Base-by-base conservation (phyloP, 176 grass and related monocot species). In the Lolium perenne region DNA sequence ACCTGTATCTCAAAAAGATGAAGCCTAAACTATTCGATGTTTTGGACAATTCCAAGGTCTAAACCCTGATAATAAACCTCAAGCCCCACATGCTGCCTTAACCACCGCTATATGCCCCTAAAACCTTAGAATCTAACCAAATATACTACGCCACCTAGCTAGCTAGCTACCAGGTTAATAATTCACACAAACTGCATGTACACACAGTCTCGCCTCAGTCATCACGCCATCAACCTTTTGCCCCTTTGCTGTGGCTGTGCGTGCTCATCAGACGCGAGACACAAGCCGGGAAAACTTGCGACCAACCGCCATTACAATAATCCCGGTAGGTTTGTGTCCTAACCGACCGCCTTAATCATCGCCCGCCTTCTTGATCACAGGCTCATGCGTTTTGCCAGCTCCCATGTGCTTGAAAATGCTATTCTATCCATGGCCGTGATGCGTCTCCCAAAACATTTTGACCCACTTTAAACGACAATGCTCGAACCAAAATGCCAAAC, bases 41-140 rank as follows among this genome's bases (percentile, higher is more conserved):
- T 83, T 80, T 65, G 58, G 80, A 75, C 67, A 67, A 26, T 26
- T 50, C 54, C 13, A 23, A 58, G 50, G 49, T 74, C 85, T 25
- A 84, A 58, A 38, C 45, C 54, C 11, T 66, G 38, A 66, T 38
- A 53, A 53, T 53, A 75, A 51, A 87, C 49, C 14, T 58, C 75
- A 67, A 91, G 25, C 80, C 89, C 84, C 84, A 87, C 89, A 74
- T 80, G 85, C 60, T 25, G 38, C 20, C 74, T 78, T 59, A 91
- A 91, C 74, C 80, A 75, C 89, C 66, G 26, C 57, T 74, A 50
- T 25, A 79, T 4, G 47, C 74, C 84, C 76, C 32, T 40, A 83
- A 83, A 83, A 78, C 17, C 74, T 40, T 48, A 83, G 13, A 71
- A 49, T 80, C 60, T 32, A 26, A 72, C 40, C 8, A 83, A 72